phyloP scores from a whole-genome alignment of 805 yeast species.

The Maudiozyma pseudohumilis region DNA sequence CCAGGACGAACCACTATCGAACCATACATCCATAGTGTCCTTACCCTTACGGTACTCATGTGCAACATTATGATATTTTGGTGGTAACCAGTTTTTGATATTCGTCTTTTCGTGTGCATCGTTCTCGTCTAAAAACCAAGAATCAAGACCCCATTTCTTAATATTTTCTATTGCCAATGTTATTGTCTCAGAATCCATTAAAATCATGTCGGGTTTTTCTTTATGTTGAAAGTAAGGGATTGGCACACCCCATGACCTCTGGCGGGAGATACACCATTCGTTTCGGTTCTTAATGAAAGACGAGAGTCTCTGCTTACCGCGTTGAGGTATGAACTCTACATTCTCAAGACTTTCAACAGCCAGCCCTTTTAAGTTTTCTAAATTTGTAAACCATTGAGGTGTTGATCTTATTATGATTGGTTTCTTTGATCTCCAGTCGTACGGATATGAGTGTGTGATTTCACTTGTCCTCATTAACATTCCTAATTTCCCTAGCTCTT shows the following conservation, averaged over 20 bases:
- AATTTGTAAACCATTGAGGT: conserved; percentile 93
- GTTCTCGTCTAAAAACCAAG: conserved; percentile 55
- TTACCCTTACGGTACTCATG: conserved; percentile 48
- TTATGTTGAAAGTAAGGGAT: conserved; percentile 71
- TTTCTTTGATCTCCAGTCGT: conserved; percentile 93
- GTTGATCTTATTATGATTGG: conserved; percentile 94
- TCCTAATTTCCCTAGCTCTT: conserved; percentile 31
- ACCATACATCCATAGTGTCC: conserved; percentile 99
- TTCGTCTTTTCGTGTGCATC: conserved; percentile 35
- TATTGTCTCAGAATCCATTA: conserved; percentile 49
- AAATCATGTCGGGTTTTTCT: conserved; percentile 46
- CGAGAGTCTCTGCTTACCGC: conserved; percentile 58
- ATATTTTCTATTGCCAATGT: conserved; percentile 49
- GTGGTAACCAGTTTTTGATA: conserved; percentile 59
- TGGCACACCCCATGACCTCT: conserved; percentile 97
- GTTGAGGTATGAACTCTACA: conserved; percentile 65
- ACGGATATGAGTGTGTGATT: conserved; percentile 80
- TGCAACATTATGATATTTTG: conserved; percentile 33
- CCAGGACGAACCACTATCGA: conserved; percentile 96
- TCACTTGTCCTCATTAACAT: conserved; percentile 41
- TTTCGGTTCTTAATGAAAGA: conserved; percentile 69
- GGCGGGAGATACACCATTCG: conserved; percentile 98
- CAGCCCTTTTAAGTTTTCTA: conserved; percentile 54
- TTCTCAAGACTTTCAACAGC: conserved; percentile 50
- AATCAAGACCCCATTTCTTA: conserved; percentile 50